phyloP scores from a whole-genome alignment of 257 asterid genomes.

The Mentha longifolia region DNA sequence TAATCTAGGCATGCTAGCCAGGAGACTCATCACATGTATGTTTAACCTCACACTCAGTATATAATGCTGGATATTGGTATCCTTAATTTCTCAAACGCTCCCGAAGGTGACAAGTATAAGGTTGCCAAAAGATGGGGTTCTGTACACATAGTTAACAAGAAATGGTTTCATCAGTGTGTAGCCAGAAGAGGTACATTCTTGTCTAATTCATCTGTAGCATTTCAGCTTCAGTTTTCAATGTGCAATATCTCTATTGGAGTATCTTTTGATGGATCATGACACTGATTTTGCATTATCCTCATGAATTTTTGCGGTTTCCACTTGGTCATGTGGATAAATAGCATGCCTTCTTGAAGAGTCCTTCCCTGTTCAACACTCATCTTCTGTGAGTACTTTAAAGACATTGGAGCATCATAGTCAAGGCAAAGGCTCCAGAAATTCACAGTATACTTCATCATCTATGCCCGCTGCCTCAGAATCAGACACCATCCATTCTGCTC shows the following conservation, averaged over 20 bases:
- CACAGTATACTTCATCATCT: conserved; percentile 55
- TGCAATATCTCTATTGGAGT: conserved; percentile 27
- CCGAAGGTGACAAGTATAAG: conserved; percentile 90
- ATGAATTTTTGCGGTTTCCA: conserved; percentile 32
- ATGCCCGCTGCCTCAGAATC: conserved; percentile 57
- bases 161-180: conserved; percentile 90
- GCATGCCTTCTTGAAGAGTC: conserved; percentile 92
- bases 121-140: conserved; percentile 91
- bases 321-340: conserved; percentile 40
- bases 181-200: conserved; percentile 78
- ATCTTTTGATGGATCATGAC: conserved; percentile 38
- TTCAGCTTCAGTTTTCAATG: conserved; percentile 28
- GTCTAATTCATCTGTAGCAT: conserved; percentile 34
- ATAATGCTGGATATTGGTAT: conserved; percentile 31
- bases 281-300: conserved; percentile 17
- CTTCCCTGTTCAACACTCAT: conserved; percentile 73
- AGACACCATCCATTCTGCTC: conserved; percentile 46
- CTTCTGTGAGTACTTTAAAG: conserved; percentile 50
- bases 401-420: conserved; percentile 53
- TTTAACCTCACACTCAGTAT: conserved; percentile 26
- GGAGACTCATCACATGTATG: conserved; percentile 12
- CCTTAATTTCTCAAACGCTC: conserved; percentile 78
- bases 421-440: conserved; percentile 57
- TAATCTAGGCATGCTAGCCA: conserved; percentile 5
- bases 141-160: conserved; percentile 62